Percentiles rank a stretch among this genome's conserved stretches.
Conservation (phyloP, 2,329 filamentous ascomycete genomes). For the Mariannaea sp. region DNA sequence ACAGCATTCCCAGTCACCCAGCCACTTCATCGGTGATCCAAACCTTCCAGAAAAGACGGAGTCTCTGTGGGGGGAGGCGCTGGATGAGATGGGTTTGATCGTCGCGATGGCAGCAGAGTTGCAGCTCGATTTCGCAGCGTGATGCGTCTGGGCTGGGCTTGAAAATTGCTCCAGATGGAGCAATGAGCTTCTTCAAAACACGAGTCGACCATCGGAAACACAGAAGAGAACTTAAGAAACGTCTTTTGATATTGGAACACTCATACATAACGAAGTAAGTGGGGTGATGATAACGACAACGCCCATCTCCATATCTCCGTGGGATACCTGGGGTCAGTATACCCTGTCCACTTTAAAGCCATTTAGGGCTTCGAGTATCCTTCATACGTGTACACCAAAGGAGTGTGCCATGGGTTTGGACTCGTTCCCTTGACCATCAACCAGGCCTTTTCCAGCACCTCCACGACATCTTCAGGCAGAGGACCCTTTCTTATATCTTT, state of each 20-base stretch:
- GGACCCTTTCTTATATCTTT: slow-evolving; percentile 62
- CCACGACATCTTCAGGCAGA: slow-evolving; percentile 71
- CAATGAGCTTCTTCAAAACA: no score
- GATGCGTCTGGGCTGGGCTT: no score
- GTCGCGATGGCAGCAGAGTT: not conserved
- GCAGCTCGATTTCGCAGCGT: no score
- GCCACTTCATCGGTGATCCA: not conserved
- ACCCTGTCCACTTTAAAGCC: not conserved
- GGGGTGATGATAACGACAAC: no score
- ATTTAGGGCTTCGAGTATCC: not conserved
- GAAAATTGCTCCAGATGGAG: no score
- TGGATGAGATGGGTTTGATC: not conserved
- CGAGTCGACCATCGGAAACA: no score
- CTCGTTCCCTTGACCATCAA: slow-evolving; percentile 1
- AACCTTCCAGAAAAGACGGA: not conserved
- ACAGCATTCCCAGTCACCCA: not conserved
- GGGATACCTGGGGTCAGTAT: no score
- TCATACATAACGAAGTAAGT: no score
- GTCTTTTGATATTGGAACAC: no score
- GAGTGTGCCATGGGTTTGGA: slow-evolving; percentile 41
- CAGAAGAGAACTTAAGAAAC: no score
- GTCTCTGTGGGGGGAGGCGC: not conserved
- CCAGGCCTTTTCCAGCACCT: slow-evolving; percentile 42
- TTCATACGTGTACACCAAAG: not conserved
- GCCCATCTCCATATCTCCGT: no score